Base-by-base conservation (phyloP, 2,329 filamentous ascomycete species). In the Hypoxylon sp. region DNA sequence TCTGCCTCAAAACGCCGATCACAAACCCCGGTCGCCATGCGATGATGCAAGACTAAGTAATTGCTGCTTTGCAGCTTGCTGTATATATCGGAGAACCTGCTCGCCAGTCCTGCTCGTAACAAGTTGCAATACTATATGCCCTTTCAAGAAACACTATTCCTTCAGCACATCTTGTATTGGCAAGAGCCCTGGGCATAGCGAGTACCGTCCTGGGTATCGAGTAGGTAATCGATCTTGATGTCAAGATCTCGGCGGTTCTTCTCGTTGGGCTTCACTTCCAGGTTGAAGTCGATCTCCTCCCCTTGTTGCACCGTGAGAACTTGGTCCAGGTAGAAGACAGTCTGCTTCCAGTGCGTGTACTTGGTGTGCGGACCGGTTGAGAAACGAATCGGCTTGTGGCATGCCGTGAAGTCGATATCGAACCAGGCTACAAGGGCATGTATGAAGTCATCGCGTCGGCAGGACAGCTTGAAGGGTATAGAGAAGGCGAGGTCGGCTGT, bases 261-360 rank as follows among this genome's bases (percentile, higher is more conserved):
- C 69, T 91, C 86, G 78, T 97, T 99, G 56, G 96, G 96, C 81
- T 90, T 91, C 83, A 95, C 96, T 69, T 88, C 85, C 41, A 99
- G 83, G 30, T 85, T 83, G 75, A 93, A 92, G 65, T 83, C 81
- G 65, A 99, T 85, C 75, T 88, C 85, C 84, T 99, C 96, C 61
- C 91, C 93, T 76, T 93, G 87, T 80, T 97, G 91, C 37, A 97
- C 94, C 16, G 94, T 98, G 70, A 99, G 84, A 32, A 97, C 92
- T 73, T 99, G 94, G 76, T 92, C 89, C 69, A 99, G 86, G 83
- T 99, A 99, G 84, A 99, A 98, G 68, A 99, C 96, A 11, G 96
- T 99, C 85, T 99, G 96, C 85, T 99, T 99, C 96, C 96, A 99
- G 87, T 99, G 96, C 16, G 96, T 99, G 84, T 98, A 98, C 84